Evolutionary conservation across 1,284 basidiomycete species (phyloP).

Genomic region (Takashimella koratensis): DNA sequence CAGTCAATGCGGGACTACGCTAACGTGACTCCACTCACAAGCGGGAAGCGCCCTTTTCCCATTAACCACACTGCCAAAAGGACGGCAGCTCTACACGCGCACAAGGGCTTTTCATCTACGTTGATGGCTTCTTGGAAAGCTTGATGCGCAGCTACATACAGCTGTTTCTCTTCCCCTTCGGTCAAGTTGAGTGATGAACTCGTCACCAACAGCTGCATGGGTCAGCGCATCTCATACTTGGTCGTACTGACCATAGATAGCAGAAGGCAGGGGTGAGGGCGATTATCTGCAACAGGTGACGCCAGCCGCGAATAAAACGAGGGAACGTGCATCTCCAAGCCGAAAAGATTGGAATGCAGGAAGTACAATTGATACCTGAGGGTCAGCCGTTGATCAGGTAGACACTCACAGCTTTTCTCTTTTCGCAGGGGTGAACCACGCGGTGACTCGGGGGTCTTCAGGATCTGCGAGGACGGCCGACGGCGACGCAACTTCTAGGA

Average conservation of each 20-base stretch:
- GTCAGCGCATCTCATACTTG: not conserved
- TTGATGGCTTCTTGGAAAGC: conserved; percentile 5
- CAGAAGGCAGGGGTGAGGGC: conserved; percentile 22
- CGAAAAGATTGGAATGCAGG: conserved; percentile 13
- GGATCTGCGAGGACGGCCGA: too few species aligned
- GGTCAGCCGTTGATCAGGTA: too few species aligned
- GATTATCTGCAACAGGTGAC: conserved; percentile 6
- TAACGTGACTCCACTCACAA: too few species aligned
- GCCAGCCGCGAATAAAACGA: conserved; percentile 12
- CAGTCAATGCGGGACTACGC: too few species aligned
- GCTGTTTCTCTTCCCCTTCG: conserved; percentile 1
- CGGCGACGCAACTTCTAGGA: too few species aligned
- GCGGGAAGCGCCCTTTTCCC: too few species aligned
- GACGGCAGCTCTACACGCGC: conserved; percentile 7
- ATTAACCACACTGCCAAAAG: too few species aligned
- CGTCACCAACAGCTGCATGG: conserved; percentile 10
- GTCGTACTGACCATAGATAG: conserved; percentile 14
- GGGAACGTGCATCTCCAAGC: conserved; percentile 19
- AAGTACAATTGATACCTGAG: too few species aligned
- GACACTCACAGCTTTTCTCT: too few species aligned
- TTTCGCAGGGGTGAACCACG: too few species aligned
- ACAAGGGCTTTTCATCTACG: conserved; percentile 3
- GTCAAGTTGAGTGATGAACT: conserved; percentile 8
- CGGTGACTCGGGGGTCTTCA: too few species aligned
- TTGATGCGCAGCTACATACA: conserved; percentile 6